phyloP scores from a whole-genome alignment of 1,284 basidiomycete genomes.

The Fistulina hepatica region DNA sequence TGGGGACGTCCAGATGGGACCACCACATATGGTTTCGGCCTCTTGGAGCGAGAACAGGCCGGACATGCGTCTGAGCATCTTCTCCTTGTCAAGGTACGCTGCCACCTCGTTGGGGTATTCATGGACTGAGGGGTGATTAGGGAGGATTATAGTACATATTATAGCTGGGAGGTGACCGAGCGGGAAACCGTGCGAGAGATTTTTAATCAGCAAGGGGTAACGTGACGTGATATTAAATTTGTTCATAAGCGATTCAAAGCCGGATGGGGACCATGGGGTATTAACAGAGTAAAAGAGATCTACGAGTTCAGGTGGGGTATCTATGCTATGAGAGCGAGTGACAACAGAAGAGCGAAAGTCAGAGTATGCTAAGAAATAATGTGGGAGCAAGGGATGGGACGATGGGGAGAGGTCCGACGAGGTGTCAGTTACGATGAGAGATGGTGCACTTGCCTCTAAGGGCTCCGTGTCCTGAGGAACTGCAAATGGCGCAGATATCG shows the following conservation, averaged over 20 bases:
- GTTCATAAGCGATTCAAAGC: conserved; percentile 15
- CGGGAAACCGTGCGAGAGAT: conserved; percentile 10
- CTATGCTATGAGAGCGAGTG: too few species aligned
- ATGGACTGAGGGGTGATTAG: conserved; percentile 5
- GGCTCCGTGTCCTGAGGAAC: too few species aligned
- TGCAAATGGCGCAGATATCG: too few species aligned
- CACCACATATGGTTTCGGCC: conserved; percentile 13
- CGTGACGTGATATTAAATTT: conserved; percentile 13
- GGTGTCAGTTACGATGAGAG: too few species aligned
- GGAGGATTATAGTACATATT: conserved; percentile 5
- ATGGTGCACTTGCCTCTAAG: too few species aligned
- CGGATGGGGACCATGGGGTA: too few species aligned
- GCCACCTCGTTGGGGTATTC: conserved; percentile 3
- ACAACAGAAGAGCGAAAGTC: too few species aligned
- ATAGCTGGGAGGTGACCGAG: conserved; percentile 9
- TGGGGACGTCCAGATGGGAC: conserved; percentile 18
- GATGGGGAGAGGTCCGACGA: too few species aligned
- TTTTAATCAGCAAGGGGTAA: conserved; percentile 8
- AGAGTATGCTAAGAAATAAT: too few species aligned
- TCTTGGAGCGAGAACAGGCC: conserved; percentile 11
- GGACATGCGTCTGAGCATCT: conserved; percentile 5
- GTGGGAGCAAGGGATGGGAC: too few species aligned
- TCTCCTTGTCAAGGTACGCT: conserved; percentile 10
- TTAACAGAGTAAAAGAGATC: too few species aligned
- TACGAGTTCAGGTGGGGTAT: too few species aligned